Percentiles rank a stretch among this genome's conserved stretches.
phyloP scores from a whole-genome alignment of 2,329 filamentous ascomycete genomes.

The Botryotinia calthae region DNA sequence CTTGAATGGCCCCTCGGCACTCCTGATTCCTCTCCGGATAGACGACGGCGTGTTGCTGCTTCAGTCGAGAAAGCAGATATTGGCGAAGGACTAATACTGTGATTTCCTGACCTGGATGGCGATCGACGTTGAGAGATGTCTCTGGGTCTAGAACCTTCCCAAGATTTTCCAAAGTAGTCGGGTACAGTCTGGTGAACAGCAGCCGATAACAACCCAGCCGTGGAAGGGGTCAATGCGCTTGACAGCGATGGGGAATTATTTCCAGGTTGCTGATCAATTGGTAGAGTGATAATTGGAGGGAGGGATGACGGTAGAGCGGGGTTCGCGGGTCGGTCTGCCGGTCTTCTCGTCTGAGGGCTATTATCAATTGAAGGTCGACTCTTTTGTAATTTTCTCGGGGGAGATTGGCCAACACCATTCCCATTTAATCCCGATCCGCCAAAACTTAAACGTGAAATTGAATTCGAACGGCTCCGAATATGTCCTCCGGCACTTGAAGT shows the following conservation, averaged over 20 bases:
- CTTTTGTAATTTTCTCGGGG: slow-evolving; percentile 34
- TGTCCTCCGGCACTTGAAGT: slow-evolving; percentile 45
- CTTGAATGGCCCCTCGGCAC: slow-evolving; percentile 43
- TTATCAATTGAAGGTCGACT: slow-evolving; percentile 30
- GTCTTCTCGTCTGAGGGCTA: slow-evolving; percentile 26
- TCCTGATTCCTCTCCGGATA: slow-evolving; percentile 24
- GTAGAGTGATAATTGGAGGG: slow-evolving; percentile 37
- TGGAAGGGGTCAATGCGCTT: slow-evolving; percentile 35
- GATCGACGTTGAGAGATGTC: slow-evolving; percentile 31
- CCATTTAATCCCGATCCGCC: slow-evolving; percentile 37
- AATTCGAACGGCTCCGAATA: slow-evolving; percentile 21
- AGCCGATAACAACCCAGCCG: slow-evolving; percentile 38
- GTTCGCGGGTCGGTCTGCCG: slow-evolving; percentile 25
- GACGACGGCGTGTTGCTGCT: slow-evolving; percentile 11
- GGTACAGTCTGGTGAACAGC: slow-evolving; percentile 34
- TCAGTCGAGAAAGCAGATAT: slow-evolving; percentile 23
- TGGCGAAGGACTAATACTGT: slow-evolving; percentile 27
- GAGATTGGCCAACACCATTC: slow-evolving; percentile 27
- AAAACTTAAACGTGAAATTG: slow-evolving; percentile 18
- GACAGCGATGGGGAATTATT: slow-evolving; percentile 32
- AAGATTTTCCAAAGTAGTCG: slow-evolving; percentile 37
- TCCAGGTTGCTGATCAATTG: slow-evolving; percentile 27
- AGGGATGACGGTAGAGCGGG: slow-evolving; percentile 25
- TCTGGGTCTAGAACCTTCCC: slow-evolving; percentile 33
- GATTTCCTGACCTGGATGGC: slow-evolving; percentile 27